These are phyloP conservation scores for Blastobotrys buckinghamii DNA, from an alignment of 1,139 yeast genomes.

Conservation along the genomic window DNA sequence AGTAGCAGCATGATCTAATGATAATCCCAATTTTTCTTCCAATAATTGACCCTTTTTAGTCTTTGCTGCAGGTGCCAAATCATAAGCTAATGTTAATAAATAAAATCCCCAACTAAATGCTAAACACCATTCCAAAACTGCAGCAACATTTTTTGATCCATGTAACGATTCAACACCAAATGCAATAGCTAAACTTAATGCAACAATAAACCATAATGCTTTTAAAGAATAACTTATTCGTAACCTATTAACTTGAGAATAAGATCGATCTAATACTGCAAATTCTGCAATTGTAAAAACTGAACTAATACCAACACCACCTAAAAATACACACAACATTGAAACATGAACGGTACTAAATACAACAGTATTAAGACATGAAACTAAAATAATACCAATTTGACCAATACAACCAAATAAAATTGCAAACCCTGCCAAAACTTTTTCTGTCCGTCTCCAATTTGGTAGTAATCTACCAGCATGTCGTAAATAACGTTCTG, in stretches of 20 bases:
- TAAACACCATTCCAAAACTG: conserved; percentile 74
- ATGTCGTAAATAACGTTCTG: conserved; percentile 52
- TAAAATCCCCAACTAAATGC: conserved; percentile 79
- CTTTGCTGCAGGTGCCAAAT: conserved; percentile 48
- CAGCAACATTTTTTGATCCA: conserved; percentile 44
- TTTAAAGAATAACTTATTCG: conserved; percentile 45
- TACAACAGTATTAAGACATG: conserved; percentile 63
- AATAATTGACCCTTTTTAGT: conserved; percentile 21
- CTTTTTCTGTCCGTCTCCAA: conserved; percentile 43
- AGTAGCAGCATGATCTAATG: conserved; percentile 15
- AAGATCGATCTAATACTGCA: conserved; percentile 53
- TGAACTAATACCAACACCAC: conserved; percentile 61
- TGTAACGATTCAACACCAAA: conserved; percentile 49
- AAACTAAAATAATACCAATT: conserved; percentile 65
- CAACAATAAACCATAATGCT: conserved; percentile 59
- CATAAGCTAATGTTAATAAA: conserved; percentile 59
- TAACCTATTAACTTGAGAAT: conserved; percentile 37
- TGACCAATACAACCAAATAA: conserved; percentile 60
- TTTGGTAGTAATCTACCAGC: conserved; percentile 50
- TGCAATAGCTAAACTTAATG: conserved; percentile 62
- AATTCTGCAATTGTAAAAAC: conserved; percentile 56
- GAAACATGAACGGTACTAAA: conserved; percentile 58
- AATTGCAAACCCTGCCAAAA: conserved; percentile 47
- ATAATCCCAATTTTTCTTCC: conserved; percentile 16
- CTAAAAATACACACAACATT: conserved; percentile 71